Percentiles rank a stretch among this genome's conserved stretches.
Conservation (phyloP, 1,284 basidiomycete species). For the Melampsora americana region DNA sequence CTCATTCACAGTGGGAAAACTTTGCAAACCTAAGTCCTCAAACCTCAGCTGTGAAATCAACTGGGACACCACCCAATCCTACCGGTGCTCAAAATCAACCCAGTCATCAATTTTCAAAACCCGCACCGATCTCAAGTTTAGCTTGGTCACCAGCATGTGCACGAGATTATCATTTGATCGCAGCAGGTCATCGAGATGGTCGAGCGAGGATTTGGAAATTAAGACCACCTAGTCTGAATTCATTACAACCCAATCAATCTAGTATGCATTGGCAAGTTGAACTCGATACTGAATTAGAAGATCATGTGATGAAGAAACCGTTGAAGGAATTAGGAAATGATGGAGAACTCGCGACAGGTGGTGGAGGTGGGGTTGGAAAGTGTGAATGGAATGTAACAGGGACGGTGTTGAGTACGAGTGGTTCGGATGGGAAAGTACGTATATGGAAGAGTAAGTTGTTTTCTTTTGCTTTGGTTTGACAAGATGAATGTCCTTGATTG, state of each 20-base stretch:
- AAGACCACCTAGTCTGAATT: constrained; percentile 59
- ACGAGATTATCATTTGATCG: constrained; percentile 82
- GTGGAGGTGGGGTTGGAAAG: constrained; percentile 43
- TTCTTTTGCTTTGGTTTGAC: background rate
- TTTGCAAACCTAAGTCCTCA: constrained; percentile 53
- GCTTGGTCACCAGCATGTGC: constrained; percentile 90
- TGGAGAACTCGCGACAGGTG: no score
- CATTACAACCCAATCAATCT: constrained; percentile 49
- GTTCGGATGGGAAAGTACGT: constrained; percentile 80
- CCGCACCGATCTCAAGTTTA: constrained; percentile 62
- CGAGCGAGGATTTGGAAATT: constrained; percentile 80
- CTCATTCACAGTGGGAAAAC: constrained; percentile 51
- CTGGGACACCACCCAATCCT: constrained; percentile 25
- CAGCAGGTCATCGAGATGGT: constrained; percentile 79
- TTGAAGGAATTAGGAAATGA: background rate
- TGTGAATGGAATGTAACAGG: constrained; percentile 75
- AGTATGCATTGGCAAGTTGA: constrained; percentile 68
- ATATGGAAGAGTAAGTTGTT: constrained; percentile 66
- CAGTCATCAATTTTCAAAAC: constrained; percentile 45
- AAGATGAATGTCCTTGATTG: background rate
- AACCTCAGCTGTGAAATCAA: constrained; percentile 40
- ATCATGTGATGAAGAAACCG: constrained; percentile 61
- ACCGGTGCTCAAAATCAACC: background rate
- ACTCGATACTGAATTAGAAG: constrained; percentile 78
- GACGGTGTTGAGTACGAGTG: constrained; percentile 79